Base-by-base conservation (phyloP, 208 protist genomes). In the Trypanosoma conorhini region DNA sequence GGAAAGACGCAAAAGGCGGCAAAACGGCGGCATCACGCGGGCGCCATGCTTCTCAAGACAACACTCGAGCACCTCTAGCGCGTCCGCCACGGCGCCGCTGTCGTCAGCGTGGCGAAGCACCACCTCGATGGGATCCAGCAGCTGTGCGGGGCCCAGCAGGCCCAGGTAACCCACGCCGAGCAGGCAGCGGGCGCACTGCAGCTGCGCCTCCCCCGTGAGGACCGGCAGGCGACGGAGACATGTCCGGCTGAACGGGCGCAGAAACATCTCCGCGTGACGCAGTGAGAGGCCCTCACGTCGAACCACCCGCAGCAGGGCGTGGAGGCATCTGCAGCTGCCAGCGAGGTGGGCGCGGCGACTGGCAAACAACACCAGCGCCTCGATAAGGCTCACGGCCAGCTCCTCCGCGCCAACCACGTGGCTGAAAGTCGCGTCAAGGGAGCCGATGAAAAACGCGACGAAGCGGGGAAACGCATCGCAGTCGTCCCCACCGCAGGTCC, bases 311-410 rank as follows among this genome's bases (percentile, higher is more conserved):
- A 93, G 57, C 9, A 75, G 73, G 24, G 67, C 44, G 22, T 76
- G 67, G 24, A 93, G 65, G 22, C 85, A 62, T 52, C 62, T 78
- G 65, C 83, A 85, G 60, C 79, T 75, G n/a, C 80, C 84, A 13
- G 75, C 79, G 22, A 80, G 75, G 57, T 85, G 76, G 40, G 82
- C 42, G 54, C 44, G n/a, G 21, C 28, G 57, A 52, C 9, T 33
- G 54, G 57, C 48, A 31, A 50, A 51, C 8, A 8, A 31, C 15
- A 70, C 66, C 12, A 81, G 44, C 19, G 13, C 17, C 7, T 57
- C 38, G 67, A 52, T 35, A 26, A 81, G 55, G 19, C 12, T 7
- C 44, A 44, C 12, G 57, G 70, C 30, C 48, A 59, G 40, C 52
- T 51, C 50, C 50, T 54, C 50, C 50, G n/a, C 12, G 50, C 42